Base-by-base conservation (phyloP, 306 rosid species). In the Elaeagnus macrophylla region DNA sequence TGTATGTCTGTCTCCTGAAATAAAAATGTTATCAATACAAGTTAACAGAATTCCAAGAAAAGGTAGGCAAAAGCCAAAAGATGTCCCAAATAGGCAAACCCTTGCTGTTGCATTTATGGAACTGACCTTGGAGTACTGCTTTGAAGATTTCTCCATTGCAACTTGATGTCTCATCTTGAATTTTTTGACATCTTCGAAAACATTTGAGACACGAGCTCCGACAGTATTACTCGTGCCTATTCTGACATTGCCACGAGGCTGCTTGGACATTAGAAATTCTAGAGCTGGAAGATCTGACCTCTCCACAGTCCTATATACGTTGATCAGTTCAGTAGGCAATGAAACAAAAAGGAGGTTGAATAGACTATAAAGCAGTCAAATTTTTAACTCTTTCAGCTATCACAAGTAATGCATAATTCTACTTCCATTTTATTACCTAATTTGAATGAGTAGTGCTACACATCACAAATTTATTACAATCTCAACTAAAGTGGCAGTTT, bases 231-330 rank as follows among this genome's bases (percentile, higher is more conserved):
- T 70, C 61, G 79, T 72, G 8, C 97, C 97, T 32, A 86, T 64
- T 76, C 94, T 78, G 42, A 90, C 97, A 3, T 64, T 86, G 60
- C 95, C 97, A 0, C 97, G 87, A 0, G 97, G 95, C 66, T 90
- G 91, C 80, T 86, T 90, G 5, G 95, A 83, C 97, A 90, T 90
- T 62, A 90, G 77, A 68, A 83, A 90, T 65, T 90, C 97, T 41
- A 90, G 68, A 60, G 94, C 94, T 64, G 97, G 94, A 9, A 88
- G 83, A 73, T 86, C 73, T 59, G 91, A 79, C 75, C 86, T 83
- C 71, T 78, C 91, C 60, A 90, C 97, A 41, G 68, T 19, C 67
- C 95, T 89, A 36, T 20, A 20, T 20, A 20, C 3, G 32, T 6
- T 54, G 18, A 12, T 51, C 64, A 17, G 37, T 53, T 67, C 61